These are phyloP conservation scores for Myotisia sp. DNA, from an alignment of 2,329 filamentous ascomycete species.

Conservation along the genomic window DNA sequence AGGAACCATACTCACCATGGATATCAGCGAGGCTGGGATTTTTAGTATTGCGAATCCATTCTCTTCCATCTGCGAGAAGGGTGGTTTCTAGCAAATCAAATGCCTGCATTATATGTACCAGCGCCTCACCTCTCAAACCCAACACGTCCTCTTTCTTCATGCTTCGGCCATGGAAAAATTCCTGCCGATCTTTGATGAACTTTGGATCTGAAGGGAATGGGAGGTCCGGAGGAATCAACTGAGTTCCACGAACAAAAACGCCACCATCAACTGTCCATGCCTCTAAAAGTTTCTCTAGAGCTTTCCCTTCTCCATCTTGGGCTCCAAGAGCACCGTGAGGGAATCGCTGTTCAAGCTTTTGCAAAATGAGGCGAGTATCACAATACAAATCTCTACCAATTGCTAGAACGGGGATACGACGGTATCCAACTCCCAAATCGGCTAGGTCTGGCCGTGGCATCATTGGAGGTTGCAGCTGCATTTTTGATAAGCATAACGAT, in stretches of 20 bases:
- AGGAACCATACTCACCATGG: slow-evolving; percentile 40
- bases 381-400: slow-evolving; percentile 55
- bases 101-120: slow-evolving; percentile 40
- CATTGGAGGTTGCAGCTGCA: slow-evolving; percentile 48
- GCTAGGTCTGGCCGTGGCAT: slow-evolving; percentile 53
- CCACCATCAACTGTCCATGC: slow-evolving; percentile 42
- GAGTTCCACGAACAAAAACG: slow-evolving; percentile 40
- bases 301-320: slow-evolving; percentile 28
- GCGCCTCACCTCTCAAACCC: slow-evolving; percentile 39
- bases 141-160: slow-evolving; percentile 29
- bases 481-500: slow-evolving; percentile 3
- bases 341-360: slow-evolving; percentile 46
- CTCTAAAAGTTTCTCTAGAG: slow-evolving; percentile 43
- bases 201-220: slow-evolving; percentile 42
- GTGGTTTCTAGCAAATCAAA: slow-evolving; percentile 48
- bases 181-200: slow-evolving; percentile 46
- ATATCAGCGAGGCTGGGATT: slow-evolving; percentile 50
- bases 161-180: slow-evolving; percentile 28
- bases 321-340: slow-evolving; percentile 31
- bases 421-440: slow-evolving; percentile 48
- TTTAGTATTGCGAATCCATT: slow-evolving; percentile 46
- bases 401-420: slow-evolving; percentile 54
- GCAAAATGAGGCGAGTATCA: slow-evolving; percentile 55
- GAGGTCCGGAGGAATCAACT: slow-evolving; percentile 43
- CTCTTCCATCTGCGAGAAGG: slow-evolving; percentile 50